Evolutionary conservation across 2,329 filamentous ascomycete species (phyloP).

Genomic region (Aureobasidium sp.): DNA sequence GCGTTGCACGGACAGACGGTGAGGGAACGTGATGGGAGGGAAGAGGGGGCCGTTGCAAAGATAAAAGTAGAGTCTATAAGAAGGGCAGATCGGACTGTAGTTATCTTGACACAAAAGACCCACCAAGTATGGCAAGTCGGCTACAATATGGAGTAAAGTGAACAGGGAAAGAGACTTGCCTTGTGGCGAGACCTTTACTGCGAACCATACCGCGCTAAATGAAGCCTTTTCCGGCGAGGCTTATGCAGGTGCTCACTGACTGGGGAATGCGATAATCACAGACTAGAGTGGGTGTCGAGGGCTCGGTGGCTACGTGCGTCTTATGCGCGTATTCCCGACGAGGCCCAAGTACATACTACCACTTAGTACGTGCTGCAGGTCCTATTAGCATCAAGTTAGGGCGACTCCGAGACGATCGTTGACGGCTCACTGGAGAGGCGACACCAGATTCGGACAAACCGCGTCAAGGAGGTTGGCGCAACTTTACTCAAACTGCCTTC

Average conservation of each 20-base stretch:
- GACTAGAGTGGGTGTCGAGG: conserved; percentile 3
- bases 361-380: conserved; percentile 12
- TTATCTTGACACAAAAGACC: conserved; percentile 10
- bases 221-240: background rate
- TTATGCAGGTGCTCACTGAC: conserved; percentile 14
- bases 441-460: background rate
- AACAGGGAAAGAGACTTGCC: conserved; percentile 7
- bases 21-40: conserved; percentile 8
- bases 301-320: conserved; percentile 5
- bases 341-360: conserved; percentile 5
- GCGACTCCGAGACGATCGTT: conserved; percentile 8
- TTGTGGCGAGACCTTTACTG: conserved; percentile 15
- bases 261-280: conserved; percentile 9
- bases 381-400: conserved; percentile 8
- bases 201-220: conserved; percentile 10
- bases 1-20: conserved; percentile 5
- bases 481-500: background rate
- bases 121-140: conserved; percentile 9
- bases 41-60: conserved; percentile 8
- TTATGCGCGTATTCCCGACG: conserved; percentile 11
- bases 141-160: background rate
- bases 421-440: background rate
- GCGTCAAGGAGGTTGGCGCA: conserved; percentile 10
- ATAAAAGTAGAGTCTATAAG: conserved; percentile 7
- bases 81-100: conserved; percentile 1